Percentiles rank a stretch among this genome's conserved stretches.
phyloP scores from a whole-genome alignment of 169 alveolate species.

The Eimeria acervulina region DNA sequence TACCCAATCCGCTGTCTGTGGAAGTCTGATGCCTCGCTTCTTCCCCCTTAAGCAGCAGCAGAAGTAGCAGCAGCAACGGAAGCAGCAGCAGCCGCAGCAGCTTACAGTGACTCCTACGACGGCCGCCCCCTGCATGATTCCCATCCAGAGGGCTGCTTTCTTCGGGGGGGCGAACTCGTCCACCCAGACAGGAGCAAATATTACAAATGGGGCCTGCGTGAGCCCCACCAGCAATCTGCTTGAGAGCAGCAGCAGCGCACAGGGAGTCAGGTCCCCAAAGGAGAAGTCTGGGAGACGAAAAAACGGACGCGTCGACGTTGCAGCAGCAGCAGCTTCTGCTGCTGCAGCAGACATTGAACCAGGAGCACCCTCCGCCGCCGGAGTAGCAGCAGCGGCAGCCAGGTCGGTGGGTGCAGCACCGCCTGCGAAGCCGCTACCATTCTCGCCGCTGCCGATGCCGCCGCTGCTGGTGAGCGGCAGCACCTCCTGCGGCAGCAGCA shows the following conservation, averaged over 20 bases:
- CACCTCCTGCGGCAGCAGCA: slow-evolving; percentile 35
- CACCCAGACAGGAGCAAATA: slow-evolving; percentile 84
- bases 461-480: neutral
- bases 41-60: neutral
- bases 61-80: neutral
- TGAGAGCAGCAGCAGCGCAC: slow-evolving; percentile 68
- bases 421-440: neutral
- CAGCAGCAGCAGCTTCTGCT: slow-evolving; percentile 2
- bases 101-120: slow-evolving; percentile 84
- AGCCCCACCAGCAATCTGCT: slow-evolving; percentile 77
- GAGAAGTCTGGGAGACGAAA: slow-evolving; percentile 61
- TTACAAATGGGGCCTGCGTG: slow-evolving; percentile 80
- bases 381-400: neutral
- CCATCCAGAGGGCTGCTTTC: slow-evolving; percentile 84
- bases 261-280: slow-evolving; percentile 66
- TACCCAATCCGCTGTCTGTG: neutral
- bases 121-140: slow-evolving; percentile 81
- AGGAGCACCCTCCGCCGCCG: neutral
- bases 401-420: neutral
- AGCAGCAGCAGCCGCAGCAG: slow-evolving; percentile 20
- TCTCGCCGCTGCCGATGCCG: slow-evolving; percentile 16
- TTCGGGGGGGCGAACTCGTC: slow-evolving; percentile 84
- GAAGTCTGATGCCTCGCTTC: neutral
- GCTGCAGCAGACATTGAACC: neutral
- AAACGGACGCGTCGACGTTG: neutral